Percentiles rank a stretch among this genome's conserved stretches.
These are phyloP conservation scores for Penicillium fuscoglaucum DNA, from an alignment of 2,329 filamentous ascomycete species.

Conservation along the genomic window DNA sequence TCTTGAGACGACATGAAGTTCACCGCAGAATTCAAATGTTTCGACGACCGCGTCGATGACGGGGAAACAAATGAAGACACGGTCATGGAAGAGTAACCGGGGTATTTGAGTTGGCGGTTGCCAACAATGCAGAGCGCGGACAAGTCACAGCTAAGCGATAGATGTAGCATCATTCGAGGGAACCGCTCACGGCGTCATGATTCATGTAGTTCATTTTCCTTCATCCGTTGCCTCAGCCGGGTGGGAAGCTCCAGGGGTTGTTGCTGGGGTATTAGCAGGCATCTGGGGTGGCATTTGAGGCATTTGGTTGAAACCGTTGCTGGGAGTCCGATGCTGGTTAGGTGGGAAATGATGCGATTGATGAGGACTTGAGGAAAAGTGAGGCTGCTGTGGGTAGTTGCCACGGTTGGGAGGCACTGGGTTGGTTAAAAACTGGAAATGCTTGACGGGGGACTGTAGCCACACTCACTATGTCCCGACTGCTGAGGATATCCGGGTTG, in stretches of 20 bases:
- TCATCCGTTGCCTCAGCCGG: constrained; percentile 48
- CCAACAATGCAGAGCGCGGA: constrained; percentile 5
- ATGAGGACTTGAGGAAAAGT: constrained; percentile 66
- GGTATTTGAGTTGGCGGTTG: constrained; percentile 5
- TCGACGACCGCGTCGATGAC: background rate
- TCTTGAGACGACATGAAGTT: constrained; percentile 10
- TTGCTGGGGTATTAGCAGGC: constrained; percentile 36
- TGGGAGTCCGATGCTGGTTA: constrained; percentile 57
- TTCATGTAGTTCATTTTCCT: constrained; percentile 45
- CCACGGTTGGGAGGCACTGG: constrained; percentile 61
- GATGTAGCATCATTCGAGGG: constrained; percentile 5
- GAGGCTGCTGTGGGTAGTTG: constrained; percentile 62
- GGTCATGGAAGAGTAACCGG: constrained; percentile 6
- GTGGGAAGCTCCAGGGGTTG: constrained; percentile 38
- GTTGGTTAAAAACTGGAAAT: constrained; percentile 42
- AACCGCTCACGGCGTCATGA: constrained; percentile 7
- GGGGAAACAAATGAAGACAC: constrained; percentile 6
- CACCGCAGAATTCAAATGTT: constrained; percentile 8
- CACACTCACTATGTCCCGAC: constrained; percentile 69
- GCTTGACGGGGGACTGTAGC: constrained; percentile 15
- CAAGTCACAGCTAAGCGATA: constrained; percentile 7
- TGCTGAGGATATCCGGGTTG: constrained; percentile 74
- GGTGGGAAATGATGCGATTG: constrained; percentile 63
- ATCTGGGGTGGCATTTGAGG: constrained; percentile 48
- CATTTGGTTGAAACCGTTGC: constrained; percentile 56